Conservation (phyloP, 371 early-diverging fungal species). For the Mortierella sp. region DNA sequence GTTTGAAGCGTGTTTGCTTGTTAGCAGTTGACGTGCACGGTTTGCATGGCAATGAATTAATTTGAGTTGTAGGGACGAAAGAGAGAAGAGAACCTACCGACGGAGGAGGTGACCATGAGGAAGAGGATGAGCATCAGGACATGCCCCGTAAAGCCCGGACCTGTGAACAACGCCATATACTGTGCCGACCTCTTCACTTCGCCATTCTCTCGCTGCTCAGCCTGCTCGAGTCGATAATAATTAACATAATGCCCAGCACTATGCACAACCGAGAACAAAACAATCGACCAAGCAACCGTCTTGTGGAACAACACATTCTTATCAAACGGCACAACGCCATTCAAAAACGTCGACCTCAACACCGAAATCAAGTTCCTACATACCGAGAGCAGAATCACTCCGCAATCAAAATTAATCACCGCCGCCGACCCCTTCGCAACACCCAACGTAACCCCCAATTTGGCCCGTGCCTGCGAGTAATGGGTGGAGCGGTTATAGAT, state of each 20-base stretch:
- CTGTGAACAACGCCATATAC: constrained; percentile 64
- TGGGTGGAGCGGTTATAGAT: constrained; percentile 37
- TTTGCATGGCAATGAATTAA: not conserved
- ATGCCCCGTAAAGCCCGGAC: constrained; percentile 89
- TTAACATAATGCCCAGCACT: constrained; percentile 81
- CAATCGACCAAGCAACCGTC: constrained; percentile 78
- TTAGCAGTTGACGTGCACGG: too few species aligned
- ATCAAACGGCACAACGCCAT: constrained; percentile 83
- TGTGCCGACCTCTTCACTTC: constrained; percentile 20
- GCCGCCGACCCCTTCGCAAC: constrained; percentile 74
- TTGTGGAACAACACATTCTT: constrained; percentile 87
- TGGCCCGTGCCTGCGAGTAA: constrained; percentile 22
- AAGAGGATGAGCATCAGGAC: constrained; percentile 76
- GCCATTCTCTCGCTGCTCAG: not conserved
- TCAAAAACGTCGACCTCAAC: constrained; percentile 77
- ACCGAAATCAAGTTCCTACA: constrained; percentile 84
- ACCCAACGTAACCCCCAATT: constrained; percentile 52
- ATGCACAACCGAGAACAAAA: constrained; percentile 81
- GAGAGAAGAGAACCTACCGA: constrained; percentile 26
- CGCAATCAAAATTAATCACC: constrained; percentile 76
- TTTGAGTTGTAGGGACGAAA: not conserved
- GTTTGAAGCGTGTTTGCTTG: too few species aligned
- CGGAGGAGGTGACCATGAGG: constrained; percentile 82
- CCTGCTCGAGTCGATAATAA: constrained; percentile 63
- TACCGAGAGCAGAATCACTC: constrained; percentile 82